Evolutionary conservation across 2,329 filamentous ascomycete genomes (phyloP), one percentile per base, ranked within the genome.

Genomic region (Tolypocladium sp.): DNA sequence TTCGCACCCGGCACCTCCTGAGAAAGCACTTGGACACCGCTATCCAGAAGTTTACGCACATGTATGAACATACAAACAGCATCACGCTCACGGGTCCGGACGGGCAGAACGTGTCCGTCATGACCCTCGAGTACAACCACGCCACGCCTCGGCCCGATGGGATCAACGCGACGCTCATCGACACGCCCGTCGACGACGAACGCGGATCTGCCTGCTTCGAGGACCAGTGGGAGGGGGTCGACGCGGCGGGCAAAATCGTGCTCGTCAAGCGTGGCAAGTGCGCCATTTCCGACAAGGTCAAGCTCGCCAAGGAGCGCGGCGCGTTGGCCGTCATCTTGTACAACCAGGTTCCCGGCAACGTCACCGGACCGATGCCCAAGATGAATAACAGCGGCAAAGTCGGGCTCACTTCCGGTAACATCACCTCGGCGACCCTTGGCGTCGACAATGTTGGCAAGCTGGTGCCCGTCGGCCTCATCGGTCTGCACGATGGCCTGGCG

Each of bases 281-380:
- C 61, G 68, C 71, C 25, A 73, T 78, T 54, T 58, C 71, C 3
- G 71, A 74, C 58, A 79, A 78, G 67, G 67, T 77, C 40, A 73
- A 71, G 64, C 69, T 77, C 5, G 77, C 77, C 44, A 73, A 68
- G 63, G 67, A 69, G 3, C 67, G 73, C 33, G 76, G 76, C 38
- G 77, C 77, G 2, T 10, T 73, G 2, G 76, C 71, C 37, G 74
- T 81, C 1, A 71, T 89, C 56, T 75, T 89, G 59, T 87, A 85
- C 71, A 83, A 89, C 76, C 83, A 87, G 61, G 74, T 70, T 2
- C 70, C 77, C 0, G 81, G 80, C 1, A 62, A 60, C 4, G 51
- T 70, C 4, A 68, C 78, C 3, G 71, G 71, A 8, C 83, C 82
- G 20, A 85, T 17, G 9, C 25, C 46, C 42, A 1, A n/a, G 46